phyloP scores from a whole-genome alignment of 2,329 filamentous ascomycete genomes.

The Delphinella strobiligena region DNA sequence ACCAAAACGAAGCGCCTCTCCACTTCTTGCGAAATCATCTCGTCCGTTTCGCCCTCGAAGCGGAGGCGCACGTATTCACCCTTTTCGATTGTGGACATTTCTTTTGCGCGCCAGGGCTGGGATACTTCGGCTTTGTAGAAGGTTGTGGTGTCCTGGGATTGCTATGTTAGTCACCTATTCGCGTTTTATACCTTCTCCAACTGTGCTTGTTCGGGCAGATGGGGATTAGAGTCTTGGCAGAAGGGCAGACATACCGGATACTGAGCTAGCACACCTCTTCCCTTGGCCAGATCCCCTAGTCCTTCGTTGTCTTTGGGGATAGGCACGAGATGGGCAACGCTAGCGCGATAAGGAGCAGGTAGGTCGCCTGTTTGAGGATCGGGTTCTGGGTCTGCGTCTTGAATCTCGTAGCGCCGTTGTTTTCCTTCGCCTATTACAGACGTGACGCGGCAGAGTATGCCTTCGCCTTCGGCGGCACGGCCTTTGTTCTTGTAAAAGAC shows the following conservation, averaged over 20 bases:
- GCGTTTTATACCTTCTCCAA: too few species aligned
- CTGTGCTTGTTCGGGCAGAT: not conserved
- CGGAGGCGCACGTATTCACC: slow-evolving; percentile 28
- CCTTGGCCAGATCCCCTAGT: slow-evolving; percentile 28
- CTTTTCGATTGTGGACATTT: slow-evolving; percentile 22
- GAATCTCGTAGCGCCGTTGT: slow-evolving; percentile 41
- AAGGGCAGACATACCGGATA: slow-evolving; percentile 26
- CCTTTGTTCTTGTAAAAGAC: slow-evolving; percentile 38
- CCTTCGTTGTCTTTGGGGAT: slow-evolving; percentile 27
- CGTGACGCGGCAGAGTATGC: slow-evolving; percentile 39
- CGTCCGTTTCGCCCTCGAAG: slow-evolving; percentile 38
- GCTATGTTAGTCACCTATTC: not conserved
- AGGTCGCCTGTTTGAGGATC: slow-evolving; percentile 17
- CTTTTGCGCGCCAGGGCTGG: slow-evolving; percentile 29
- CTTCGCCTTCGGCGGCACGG: slow-evolving; percentile 33
- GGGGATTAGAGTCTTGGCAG: too few species aligned
- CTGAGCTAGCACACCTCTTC: slow-evolving; percentile 35
- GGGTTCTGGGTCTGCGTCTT: slow-evolving; percentile 35
- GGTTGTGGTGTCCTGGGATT: slow-evolving; percentile 32
- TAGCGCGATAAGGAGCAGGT: slow-evolving; percentile 30
- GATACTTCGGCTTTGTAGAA: slow-evolving; percentile 43
- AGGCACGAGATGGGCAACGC: slow-evolving; percentile 36
- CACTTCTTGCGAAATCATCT: slow-evolving; percentile 33
- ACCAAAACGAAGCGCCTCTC: slow-evolving; percentile 38
- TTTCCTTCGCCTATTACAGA: slow-evolving; percentile 41